These are phyloP conservation scores for Arthrobotrys pseudoclavata DNA, from an alignment of 2,329 filamentous ascomycete genomes.

Conservation along the genomic window DNA sequence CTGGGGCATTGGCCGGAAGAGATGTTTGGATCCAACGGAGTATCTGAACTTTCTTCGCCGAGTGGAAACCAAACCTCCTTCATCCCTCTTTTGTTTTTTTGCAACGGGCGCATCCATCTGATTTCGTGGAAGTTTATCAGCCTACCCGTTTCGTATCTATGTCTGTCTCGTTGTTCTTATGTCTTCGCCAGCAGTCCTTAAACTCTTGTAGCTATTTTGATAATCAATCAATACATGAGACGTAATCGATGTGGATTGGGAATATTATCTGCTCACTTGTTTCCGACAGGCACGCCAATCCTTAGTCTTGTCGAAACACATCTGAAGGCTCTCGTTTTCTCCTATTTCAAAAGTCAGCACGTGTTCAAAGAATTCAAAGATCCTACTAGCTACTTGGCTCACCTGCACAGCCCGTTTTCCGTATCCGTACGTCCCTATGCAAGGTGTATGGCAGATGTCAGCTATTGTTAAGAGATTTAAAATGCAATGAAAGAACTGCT, in stretches of 20 bases:
- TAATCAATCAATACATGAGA: slow-evolving; percentile 5
- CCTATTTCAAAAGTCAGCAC: slow-evolving; percentile 16
- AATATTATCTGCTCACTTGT: slow-evolving; percentile 14
- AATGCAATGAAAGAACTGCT: no score
- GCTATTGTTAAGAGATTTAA: no score
- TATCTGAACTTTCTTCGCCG: neutral
- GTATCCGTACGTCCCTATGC: slow-evolving; percentile 50
- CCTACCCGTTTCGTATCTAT: neutral
- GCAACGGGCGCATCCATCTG: neutral
- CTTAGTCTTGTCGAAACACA: slow-evolving; percentile 40
- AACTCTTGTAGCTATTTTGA: slow-evolving; percentile 46
- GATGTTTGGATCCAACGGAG: neutral
- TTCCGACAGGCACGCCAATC: slow-evolving; percentile 48
- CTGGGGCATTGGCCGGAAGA: neutral
- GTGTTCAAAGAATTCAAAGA: neutral
- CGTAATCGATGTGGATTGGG: neutral
- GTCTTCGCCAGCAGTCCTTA: slow-evolving; percentile 45
- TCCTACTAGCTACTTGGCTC: neutral
- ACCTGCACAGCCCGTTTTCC: slow-evolving; percentile 52
- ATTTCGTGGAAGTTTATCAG: neutral
- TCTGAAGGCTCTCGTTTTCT: slow-evolving; percentile 43
- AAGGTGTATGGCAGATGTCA: neutral
- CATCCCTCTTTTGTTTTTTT: neutral
- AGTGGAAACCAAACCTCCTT: neutral
- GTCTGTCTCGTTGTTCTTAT: slow-evolving; percentile 11